These are phyloP conservation scores for Ophiostoma montium DNA, from an alignment of 2,329 filamentous ascomycete species.

Conservation along the genomic window DNA sequence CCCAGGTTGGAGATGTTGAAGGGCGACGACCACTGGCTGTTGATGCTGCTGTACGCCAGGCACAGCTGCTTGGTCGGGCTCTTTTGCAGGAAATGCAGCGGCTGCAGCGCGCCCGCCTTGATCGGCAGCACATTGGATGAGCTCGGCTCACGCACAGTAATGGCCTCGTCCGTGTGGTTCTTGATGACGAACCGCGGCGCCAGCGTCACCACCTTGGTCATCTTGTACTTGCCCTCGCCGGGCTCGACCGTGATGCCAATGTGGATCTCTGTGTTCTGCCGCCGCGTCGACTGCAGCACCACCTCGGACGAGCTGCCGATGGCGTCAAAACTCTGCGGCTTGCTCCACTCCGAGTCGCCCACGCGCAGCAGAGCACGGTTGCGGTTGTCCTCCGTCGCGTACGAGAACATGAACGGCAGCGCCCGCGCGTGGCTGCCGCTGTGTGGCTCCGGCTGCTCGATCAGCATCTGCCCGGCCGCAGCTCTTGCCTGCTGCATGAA, in stretches of 20 bases:
- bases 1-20: constrained; percentile 96
- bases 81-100: constrained; percentile 81
- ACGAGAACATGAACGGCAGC: constrained; percentile 92
- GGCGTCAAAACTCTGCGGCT: constrained; percentile 93
- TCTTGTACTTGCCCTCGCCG: constrained; percentile 92
- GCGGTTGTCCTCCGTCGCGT: constrained; percentile 71
- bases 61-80: constrained; percentile 76
- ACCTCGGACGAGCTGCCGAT: constrained; percentile 89
- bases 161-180: constrained; percentile 79
- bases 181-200: constrained; percentile 87
- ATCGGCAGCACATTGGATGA: constrained; percentile 75
- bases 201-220: constrained; percentile 90
- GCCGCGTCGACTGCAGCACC: constrained; percentile 55
- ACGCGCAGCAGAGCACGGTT: constrained; percentile 83
- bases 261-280: constrained; percentile 67
- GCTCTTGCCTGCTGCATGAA: constrained; percentile 72
- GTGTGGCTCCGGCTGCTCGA: constrained; percentile 21
- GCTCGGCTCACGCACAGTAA: constrained; percentile 82
- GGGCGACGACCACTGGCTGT: constrained; percentile 94
- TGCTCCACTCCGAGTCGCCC: constrained; percentile 88
- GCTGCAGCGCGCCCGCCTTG: constrained; percentile 63
- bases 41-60: constrained; percentile 82
- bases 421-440: constrained; percentile 46
- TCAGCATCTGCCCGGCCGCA: constrained; percentile 62
- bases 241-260: constrained; percentile 78